Evolutionary conservation across 1,284 basidiomycete genomes (phyloP).

Genomic region (Cystobasidiaceae sp.): DNA sequence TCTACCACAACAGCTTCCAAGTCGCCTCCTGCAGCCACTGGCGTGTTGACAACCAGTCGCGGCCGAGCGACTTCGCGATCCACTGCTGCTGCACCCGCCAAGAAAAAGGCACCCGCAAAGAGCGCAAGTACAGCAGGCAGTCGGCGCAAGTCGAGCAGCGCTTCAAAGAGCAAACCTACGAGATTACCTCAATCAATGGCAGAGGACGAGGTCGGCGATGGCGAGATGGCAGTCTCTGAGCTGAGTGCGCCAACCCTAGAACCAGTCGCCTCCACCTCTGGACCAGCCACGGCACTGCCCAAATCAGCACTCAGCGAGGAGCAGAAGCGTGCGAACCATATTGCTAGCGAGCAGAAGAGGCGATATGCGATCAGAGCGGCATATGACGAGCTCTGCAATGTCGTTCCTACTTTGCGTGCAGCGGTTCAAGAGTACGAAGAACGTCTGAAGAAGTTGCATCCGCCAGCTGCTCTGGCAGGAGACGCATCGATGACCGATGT

Average conservation of each 20-base stretch:
- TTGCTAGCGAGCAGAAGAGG: slow-evolving; percentile 84
- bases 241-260: neutral
- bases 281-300: neutral
- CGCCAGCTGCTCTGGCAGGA: neutral
- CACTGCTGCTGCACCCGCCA: neutral
- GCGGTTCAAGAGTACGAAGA: slow-evolving; percentile 51
- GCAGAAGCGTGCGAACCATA: slow-evolving; percentile 87
- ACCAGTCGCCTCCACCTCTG: neutral
- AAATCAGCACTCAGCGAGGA: slow-evolving; percentile 64
- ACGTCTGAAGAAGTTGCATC: slow-evolving; percentile 38
- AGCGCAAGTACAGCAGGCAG: neutral
- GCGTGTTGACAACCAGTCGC: neutral
- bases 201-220: neutral
- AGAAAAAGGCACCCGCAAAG: slow-evolving; percentile 11
- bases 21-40: neutral
- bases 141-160: neutral
- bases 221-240: neutral
- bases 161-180: neutral
- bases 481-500: neutral
- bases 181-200: neutral
- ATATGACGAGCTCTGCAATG: slow-evolving; percentile 74
- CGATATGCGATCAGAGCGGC: slow-evolving; percentile 82
- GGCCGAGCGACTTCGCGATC: neutral
- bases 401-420: slow-evolving; percentile 69
- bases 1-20: neutral